These are phyloP conservation scores for Pleoardoris graminearum DNA, from an alignment of 2,329 filamentous ascomycete species.

Conservation along the genomic window DNA sequence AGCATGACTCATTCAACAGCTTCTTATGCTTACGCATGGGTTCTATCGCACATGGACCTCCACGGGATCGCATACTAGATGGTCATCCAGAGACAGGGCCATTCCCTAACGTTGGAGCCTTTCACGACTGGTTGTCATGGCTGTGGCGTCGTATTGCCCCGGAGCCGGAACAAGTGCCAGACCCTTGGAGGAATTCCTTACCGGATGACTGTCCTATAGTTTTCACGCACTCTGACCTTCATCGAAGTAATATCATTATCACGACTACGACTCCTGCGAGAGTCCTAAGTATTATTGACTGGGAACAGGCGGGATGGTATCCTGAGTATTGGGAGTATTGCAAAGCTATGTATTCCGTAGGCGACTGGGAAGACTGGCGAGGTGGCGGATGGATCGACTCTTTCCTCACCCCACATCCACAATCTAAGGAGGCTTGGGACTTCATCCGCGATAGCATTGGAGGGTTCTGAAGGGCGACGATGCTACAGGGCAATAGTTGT, in stretches of 20 bases:
- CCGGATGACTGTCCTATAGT: conserved; percentile 34
- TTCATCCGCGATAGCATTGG: too few relatives aligned
- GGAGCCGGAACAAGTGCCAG: conserved; percentile 21
- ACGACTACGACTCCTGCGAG: conserved; percentile 21
- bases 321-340: conserved; percentile 44
- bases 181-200: conserved; percentile 27
- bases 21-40: too few relatives aligned
- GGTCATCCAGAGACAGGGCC: too few relatives aligned
- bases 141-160: conserved; percentile 21
- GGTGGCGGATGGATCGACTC: too few relatives aligned
- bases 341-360: conserved; percentile 25
- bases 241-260: conserved; percentile 41
- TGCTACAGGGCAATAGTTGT: too few relatives aligned
- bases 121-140: conserved; percentile 33
- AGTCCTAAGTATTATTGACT: conserved; percentile 39
- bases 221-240: conserved; percentile 44
- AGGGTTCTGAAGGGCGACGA: too few relatives aligned
- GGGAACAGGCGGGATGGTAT: conserved; percentile 44
- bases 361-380: conserved; percentile 14
- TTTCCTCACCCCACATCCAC: too few relatives aligned
- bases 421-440: too few relatives aligned
- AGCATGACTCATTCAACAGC: too few relatives aligned
- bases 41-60: too few relatives aligned
- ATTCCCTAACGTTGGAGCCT: conserved; percentile 22
- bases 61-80: too few relatives aligned